Percentiles rank a stretch among this genome's conserved stretches.
phyloP scores from a whole-genome alignment of 305 asterid genomes.

The Coffea humblotiana region DNA sequence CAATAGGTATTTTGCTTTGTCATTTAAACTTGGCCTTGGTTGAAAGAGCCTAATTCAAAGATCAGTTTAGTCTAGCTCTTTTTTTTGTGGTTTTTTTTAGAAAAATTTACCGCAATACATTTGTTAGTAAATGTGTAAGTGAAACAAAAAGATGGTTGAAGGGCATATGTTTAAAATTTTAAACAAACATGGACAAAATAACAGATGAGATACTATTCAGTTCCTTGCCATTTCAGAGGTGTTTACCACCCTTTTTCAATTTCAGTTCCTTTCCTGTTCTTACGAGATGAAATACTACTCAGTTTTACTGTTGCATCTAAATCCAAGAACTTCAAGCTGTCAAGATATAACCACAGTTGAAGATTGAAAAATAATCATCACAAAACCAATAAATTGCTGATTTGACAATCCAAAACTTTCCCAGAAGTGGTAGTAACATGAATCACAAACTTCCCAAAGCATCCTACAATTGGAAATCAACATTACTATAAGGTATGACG shows the following conservation, averaged over 20 bases:
- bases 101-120: too few species aligned
- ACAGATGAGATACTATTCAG: neutral
- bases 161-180: too few species aligned
- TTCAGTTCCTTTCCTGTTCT: neutral
- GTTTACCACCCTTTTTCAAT: neutral
- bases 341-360: neutral
- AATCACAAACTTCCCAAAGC: neutral
- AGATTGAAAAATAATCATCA: neutral
- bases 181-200: too few species aligned
- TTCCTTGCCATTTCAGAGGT: neutral
- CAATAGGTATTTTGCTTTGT: too few species aligned
- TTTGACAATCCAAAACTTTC: neutral
- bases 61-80: too few species aligned
- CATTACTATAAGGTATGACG: neutral
- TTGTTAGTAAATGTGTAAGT: too few species aligned
- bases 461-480: slow-evolving; percentile 7
- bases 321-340: neutral
- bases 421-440: neutral
- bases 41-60: too few species aligned
- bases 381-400: neutral
- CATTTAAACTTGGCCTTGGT: too few species aligned
- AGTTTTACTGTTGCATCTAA: neutral
- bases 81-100: too few species aligned
- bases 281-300: neutral
- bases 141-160: too few species aligned